Conservation (phyloP, 2,329 filamentous ascomycete species). For the Penicillium sp. region DNA sequence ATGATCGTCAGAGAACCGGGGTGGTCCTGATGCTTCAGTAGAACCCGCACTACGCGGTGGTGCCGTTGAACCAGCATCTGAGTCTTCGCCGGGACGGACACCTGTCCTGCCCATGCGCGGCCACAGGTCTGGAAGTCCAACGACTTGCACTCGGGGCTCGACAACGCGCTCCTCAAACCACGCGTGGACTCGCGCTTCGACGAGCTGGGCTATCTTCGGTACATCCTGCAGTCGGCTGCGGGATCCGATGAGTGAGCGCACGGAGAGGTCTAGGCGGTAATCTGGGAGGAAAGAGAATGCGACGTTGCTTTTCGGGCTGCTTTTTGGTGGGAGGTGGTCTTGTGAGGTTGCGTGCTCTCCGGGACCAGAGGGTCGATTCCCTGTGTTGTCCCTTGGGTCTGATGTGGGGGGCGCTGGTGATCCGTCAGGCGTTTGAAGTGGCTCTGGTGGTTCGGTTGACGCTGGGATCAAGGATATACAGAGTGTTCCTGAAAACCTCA, state of each 20-base stretch:
- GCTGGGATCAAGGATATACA: conserved; percentile 89
- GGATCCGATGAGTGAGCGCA: conserved; percentile 63
- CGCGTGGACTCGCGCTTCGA: conserved; percentile 63
- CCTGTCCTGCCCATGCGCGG: conserved; percentile 55
- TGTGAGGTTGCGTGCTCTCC: conserved; percentile 11
- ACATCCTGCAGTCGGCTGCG: conserved; percentile 64
- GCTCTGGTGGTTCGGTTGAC: conserved; percentile 37
- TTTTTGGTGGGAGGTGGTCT: conserved; percentile 29
- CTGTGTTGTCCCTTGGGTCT: conserved; percentile 8
- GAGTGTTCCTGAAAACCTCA: conserved; percentile 90
- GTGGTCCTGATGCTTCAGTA: conserved; percentile 27
- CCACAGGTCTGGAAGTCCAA: conserved; percentile 63
- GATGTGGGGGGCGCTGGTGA: conserved; percentile 31
- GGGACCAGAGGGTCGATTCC: conserved; percentile 5
- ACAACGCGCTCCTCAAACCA: conserved; percentile 69
- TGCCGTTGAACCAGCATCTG: conserved; percentile 36
- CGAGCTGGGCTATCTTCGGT: conserved; percentile 65
- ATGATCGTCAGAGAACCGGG: conserved; percentile 24
- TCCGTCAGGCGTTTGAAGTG: conserved; percentile 37
- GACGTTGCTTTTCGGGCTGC: conserved; percentile 76
- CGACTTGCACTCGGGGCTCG: conserved; percentile 65
- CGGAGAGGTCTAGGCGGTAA: conserved; percentile 65
- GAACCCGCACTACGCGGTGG: conserved; percentile 33
- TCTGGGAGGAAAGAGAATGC: conserved; percentile 80
- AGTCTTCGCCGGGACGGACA: conserved; percentile 45